Conservation (phyloP, 129 eudicot species). For the Mikania micrantha region DNA sequence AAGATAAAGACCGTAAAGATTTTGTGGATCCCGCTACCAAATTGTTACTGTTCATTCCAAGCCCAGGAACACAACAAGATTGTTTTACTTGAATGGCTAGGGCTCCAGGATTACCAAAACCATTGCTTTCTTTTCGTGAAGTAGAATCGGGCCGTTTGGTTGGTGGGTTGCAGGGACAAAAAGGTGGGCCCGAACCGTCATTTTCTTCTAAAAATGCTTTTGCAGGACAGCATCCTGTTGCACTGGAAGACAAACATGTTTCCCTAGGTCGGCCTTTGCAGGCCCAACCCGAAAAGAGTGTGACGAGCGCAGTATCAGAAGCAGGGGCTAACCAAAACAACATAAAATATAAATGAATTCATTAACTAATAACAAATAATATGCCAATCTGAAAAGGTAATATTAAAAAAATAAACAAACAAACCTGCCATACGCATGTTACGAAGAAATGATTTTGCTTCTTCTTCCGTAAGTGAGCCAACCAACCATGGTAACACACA, state of each 20-base stretch:
- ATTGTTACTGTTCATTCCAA: slow-evolving; percentile 69
- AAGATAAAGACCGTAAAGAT: slow-evolving; percentile 81
- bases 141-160: slow-evolving; percentile 35
- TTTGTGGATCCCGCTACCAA: slow-evolving; percentile 58
- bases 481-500: slow-evolving; percentile 98
- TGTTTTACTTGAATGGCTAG: slow-evolving; percentile 44
- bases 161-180: slow-evolving; percentile 45
- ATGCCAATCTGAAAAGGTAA: not conserved
- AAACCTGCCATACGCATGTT: slow-evolving; percentile 97
- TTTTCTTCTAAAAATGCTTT: slow-evolving; percentile 35
- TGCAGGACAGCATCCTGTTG: slow-evolving; percentile 75
- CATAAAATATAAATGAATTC: not conserved
- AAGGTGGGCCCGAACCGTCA: slow-evolving; percentile 18
- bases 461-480: slow-evolving; percentile 76
- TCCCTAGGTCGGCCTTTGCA: slow-evolving; percentile 79
- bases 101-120: slow-evolving; percentile 20
- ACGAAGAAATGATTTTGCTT: slow-evolving; percentile 70
- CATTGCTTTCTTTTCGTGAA: slow-evolving; percentile 30
- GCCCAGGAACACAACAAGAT: slow-evolving; percentile 92
- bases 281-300: slow-evolving; percentile 99
- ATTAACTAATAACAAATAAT: slow-evolving; percentile 5
- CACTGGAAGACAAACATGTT: slow-evolving; percentile 65
- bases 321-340: slow-evolving; percentile 71
- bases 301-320: slow-evolving; percentile 78
- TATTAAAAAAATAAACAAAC: slow-evolving; percentile 3